These are phyloP conservation scores for Xylaria sp. DNA, from an alignment of 495 filamentous ascomycete genomes.

Conservation along the genomic window DNA sequence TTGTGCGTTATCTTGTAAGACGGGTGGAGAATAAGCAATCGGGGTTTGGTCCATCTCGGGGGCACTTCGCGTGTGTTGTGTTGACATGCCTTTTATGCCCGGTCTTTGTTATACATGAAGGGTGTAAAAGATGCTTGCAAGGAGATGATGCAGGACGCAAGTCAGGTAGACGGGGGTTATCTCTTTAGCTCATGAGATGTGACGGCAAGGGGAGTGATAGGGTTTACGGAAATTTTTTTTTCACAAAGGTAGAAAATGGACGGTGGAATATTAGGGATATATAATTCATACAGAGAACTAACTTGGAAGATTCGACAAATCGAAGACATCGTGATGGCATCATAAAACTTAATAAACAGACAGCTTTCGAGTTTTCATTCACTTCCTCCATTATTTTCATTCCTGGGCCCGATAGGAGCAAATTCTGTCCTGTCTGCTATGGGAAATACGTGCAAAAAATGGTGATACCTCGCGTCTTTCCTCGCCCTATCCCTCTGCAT, in stretches of 20 bases:
- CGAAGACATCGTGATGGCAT: not conserved
- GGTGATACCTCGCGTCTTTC: not conserved
- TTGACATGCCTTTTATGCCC: too few relatives aligned
- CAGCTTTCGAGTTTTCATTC: not conserved
- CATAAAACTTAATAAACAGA: not conserved
- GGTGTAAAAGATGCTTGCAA: not conserved
- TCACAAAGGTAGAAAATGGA: not conserved
- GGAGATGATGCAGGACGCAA: not conserved
- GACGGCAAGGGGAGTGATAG: not conserved
- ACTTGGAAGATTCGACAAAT: too few relatives aligned
- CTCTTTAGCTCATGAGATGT: not conserved
- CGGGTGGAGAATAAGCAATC: too few relatives aligned
- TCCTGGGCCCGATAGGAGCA: not conserved
- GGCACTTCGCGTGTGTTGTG: too few relatives aligned
- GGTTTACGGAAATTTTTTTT: not conserved
- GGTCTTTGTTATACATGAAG: not conserved
- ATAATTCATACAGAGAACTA: not conserved
- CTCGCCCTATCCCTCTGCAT: not conserved
- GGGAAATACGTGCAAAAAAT: not conserved
- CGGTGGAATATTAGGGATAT: not conserved
- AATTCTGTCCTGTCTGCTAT: not conserved
- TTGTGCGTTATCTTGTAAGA: slow-evolving; percentile 5
- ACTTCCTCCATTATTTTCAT: not conserved
- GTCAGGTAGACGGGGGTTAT: not conserved
- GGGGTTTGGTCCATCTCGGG: too few relatives aligned